These are phyloP conservation scores for Colletotrichum sojae DNA, from an alignment of 2,329 filamentous ascomycete genomes.

Conservation along the genomic window DNA sequence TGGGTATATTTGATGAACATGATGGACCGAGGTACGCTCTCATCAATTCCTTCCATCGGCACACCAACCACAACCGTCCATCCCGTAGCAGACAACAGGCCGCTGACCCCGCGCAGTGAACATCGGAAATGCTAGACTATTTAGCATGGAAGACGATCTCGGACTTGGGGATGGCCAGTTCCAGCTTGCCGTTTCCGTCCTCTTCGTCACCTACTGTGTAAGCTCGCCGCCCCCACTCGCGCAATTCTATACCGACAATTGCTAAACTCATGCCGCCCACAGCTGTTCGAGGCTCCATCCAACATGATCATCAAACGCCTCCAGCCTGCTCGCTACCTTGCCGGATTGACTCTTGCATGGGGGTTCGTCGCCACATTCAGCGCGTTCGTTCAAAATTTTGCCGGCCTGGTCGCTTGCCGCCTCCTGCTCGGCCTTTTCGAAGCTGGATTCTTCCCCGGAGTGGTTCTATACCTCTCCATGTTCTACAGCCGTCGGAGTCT, in stretches of 20 bases:
- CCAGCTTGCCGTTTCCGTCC: constrained; percentile 65
- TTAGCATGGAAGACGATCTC: constrained; percentile 72
- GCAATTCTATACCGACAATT: no score
- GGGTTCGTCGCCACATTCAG: constrained; percentile 69
- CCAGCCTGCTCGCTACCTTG: constrained; percentile 60
- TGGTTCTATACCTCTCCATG: constrained; percentile 72
- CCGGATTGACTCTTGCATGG: constrained; percentile 54
- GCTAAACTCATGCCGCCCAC: not conserved
- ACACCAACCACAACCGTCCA: no score
- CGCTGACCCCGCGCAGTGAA: not conserved
- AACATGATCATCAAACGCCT: constrained; percentile 56
- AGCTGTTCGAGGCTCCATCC: constrained; percentile 58
- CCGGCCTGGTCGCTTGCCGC: constrained; percentile 68
- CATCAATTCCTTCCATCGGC: no score
- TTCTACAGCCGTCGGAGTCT: constrained; percentile 75
- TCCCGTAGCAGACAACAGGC: constrained; percentile 50
- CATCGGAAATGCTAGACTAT: constrained; percentile 54
- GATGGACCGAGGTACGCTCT: constrained; percentile 50
- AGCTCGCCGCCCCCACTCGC: constrained; percentile 25
- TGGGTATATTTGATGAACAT: constrained; percentile 54
- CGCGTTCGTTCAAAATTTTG: constrained; percentile 69
- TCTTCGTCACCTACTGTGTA: constrained; percentile 59
- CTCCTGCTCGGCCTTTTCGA: constrained; percentile 72
- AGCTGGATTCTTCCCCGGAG: constrained; percentile 72
- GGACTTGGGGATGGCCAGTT: constrained; percentile 68